Base-by-base conservation (phyloP, 2,329 filamentous ascomycete species). In the Sporothrix inflata region DNA sequence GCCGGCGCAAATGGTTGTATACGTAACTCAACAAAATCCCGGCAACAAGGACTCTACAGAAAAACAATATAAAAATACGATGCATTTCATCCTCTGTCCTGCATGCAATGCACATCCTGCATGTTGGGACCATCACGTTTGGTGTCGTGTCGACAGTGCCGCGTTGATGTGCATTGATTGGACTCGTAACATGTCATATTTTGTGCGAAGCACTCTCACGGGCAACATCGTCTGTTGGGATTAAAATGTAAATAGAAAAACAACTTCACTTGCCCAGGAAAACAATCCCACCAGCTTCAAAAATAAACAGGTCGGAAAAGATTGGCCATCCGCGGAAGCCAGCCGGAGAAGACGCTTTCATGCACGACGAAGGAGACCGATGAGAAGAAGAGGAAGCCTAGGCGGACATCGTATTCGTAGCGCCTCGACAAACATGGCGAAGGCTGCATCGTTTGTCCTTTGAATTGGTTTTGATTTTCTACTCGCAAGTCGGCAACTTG, bases 161-260 rank as follows among this genome's bases (percentile, higher is more conserved):
- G 42, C 11, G 24, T 51, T 51, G 30, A 51, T 49, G 27, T 51
- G 45, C 63, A 49, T 67, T 67, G 63, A 67, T 67, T 67, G 63
- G 63, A 30, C 19, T 67, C 65, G 65, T 68, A 68, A 53, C 47
- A 40, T 53, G 45, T 53, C 65, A 53, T 68, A n/a, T 14, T 68
- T 68, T 34, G 21, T n/a, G n/a, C n/a, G 24, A 47, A 21, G 2
- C 21, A 14, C n/a, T 8, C 60, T 40, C 8, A 7, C n/a, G 21
- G 4, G 49, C 24, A 53, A 11, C 53, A 57, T 34, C 16, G 24
- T 19, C 24, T 57, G 53, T 57, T 57, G 24, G n/a, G n/a, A n/a
- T n/a, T 34, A 30, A 57, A 57, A 16, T 30, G 55, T n/a, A 45
- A 19, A 65, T 40, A 21, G 55, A 65, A 65, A 45, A 45, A 45